Evolutionary conservation across 192 early-diverging fungal genomes (phyloP).

Genomic region (Coemansia reversa): DNA sequence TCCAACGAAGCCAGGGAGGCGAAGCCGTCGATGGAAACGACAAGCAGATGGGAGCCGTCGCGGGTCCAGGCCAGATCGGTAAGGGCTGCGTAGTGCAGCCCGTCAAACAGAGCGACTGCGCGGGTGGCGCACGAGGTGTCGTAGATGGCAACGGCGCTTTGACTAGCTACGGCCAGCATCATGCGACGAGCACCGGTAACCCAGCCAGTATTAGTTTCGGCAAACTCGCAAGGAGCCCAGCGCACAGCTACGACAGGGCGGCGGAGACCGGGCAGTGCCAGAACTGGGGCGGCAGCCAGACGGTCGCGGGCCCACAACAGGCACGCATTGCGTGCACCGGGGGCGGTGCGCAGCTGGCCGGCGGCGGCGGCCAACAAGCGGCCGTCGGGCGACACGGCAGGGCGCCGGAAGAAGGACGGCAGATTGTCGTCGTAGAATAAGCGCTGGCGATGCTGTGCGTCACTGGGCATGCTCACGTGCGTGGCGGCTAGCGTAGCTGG

Average conservation of each 20-base stretch:
- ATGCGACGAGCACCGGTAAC: slow-evolving; percentile 65
- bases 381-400: slow-evolving; percentile 87
- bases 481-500: slow-evolving; percentile 28
- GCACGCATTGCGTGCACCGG: slow-evolving; percentile 58
- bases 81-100: slow-evolving; percentile 85
- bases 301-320: slow-evolving; percentile 67
- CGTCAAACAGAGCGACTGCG: slow-evolving; percentile 71
- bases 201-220: slow-evolving; percentile 12
- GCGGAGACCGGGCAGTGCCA: slow-evolving; percentile 64
- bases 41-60: slow-evolving; percentile 73
- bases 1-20: slow-evolving; percentile 76
- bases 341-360: slow-evolving; percentile 59
- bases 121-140: slow-evolving; percentile 69
- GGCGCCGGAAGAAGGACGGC: slow-evolving; percentile 86
- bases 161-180: slow-evolving; percentile 83
- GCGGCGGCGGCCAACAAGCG: slow-evolving; percentile 77
- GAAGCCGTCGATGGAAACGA: slow-evolving; percentile 86
- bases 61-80: slow-evolving; percentile 86
- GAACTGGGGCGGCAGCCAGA: slow-evolving; percentile 64
- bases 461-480: slow-evolving; percentile 27
- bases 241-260: slow-evolving; percentile 79
- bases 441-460: slow-evolving; percentile 29
- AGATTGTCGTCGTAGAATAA: slow-evolving; percentile 86
- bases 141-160: slow-evolving; percentile 80
- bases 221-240: slow-evolving; percentile 57